Conservation (phyloP, 2,329 filamentous ascomycete species). For the Alternaria panax region DNA sequence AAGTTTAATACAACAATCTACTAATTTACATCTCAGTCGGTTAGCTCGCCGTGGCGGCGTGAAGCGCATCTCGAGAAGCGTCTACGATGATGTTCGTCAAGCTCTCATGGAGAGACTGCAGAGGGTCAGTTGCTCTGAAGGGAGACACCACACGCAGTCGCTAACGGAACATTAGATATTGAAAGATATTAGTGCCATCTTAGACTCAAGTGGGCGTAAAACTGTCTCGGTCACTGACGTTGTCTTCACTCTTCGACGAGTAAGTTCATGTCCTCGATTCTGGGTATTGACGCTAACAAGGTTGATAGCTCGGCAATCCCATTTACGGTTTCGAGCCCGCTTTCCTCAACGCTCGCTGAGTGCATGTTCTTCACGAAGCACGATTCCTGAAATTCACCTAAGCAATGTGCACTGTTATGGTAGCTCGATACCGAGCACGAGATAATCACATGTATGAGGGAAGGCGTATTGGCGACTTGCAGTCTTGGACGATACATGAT, state of each 20-base stretch:
- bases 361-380: neutral
- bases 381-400: neutral
- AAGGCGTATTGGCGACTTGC: neutral
- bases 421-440: neutral
- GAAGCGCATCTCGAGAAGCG: conserved; percentile 70
- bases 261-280: conserved; percentile 18
- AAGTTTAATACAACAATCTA: neutral
- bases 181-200: conserved; percentile 29
- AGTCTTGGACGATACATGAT: neutral
- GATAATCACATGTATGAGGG: neutral
- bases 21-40: conserved; percentile 55
- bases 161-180: conserved; percentile 31
- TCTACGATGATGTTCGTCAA: conserved; percentile 69
- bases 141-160: neutral
- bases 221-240: conserved; percentile 43
- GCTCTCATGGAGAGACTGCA: conserved; percentile 61
- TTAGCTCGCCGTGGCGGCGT: conserved; percentile 79
- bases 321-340: conserved; percentile 38
- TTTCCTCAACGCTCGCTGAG: conserved; percentile 14
- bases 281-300: conserved; percentile 1
- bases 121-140: conserved; percentile 20
- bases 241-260: conserved; percentile 41
- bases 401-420: neutral
- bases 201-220: conserved; percentile 38
- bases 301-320: conserved; percentile 26